Evolutionary conservation across 768 basidiomycete genomes (phyloP), one percentile per base, ranked within the genome.

Genomic region (Sutorius australiensis): DNA sequence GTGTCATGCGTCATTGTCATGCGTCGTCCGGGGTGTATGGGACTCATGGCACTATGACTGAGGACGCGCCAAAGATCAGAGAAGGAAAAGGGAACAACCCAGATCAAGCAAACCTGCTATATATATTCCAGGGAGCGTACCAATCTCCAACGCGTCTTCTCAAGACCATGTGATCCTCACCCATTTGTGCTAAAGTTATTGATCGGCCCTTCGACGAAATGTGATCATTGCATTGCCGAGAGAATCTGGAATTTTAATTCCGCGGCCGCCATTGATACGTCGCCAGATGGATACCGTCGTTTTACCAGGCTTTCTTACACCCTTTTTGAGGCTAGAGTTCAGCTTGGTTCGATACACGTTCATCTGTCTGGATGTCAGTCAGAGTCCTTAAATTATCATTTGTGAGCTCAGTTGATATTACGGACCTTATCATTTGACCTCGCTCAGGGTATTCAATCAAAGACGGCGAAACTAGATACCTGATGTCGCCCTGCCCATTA

Each of bases 51-150:
- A 27, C 31, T 33, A 4, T 32, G n/a, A n/a, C 24, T 24, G 24
- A 24, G 24, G 24, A 24, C 24, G 24, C 31, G 24, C 11, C 21
- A 31, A 21, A 19, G 36, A 6, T 33, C 37, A 27, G 17, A 14
- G 37, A 34, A 13, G 28, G 24, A 24, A 24, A 24, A 17, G 17
- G 36, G 16, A 37, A 19, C 16, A 19, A 17, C 6, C 28, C 33
- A 24, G 43, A 46, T 55, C 46, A 16, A 32, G 21, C 5, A 27
- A 37, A 24, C 19, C 28, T 13, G n/a, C 24, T 4, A 4, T 24
- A 24, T 24, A 24, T n/a, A 16, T 39, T 11, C 31, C 37, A 48
- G 58, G 44, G 49, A 58, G 58, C 41, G 50, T 57, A 46, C 46
- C n/a, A 39, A 27, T 27, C 30, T 27, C 7, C 16, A 45, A 16